Evolutionary conservation across 2,329 filamentous ascomycete genomes (phyloP), one percentile per base, ranked within the genome.

Genomic region (Graphilbum ipis-grandicollis): DNA sequence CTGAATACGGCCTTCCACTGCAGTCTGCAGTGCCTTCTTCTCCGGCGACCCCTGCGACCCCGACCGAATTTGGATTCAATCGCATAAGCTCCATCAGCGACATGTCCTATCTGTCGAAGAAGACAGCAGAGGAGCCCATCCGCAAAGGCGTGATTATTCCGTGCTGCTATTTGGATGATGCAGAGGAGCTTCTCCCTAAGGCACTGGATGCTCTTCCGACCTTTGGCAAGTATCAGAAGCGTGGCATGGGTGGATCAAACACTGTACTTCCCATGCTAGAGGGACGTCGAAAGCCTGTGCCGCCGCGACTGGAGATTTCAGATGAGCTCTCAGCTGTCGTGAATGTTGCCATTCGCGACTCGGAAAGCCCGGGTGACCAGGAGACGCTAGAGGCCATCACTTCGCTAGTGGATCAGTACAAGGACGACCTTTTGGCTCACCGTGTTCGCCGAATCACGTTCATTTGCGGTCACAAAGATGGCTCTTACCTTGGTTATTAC

Each of bases 81-180:
- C 76, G 86, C 48, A 79, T 96, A 51, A 76, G 81, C 62, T 96
- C 90, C 37, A 90, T 98, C 57, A 93, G 85, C 56, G 90, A 98
- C 53, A 83, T 98, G 79, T 83, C 84, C 14, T 93, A 93, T 56
- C 63, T 94, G 42, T 68, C 74, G 41, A 73, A 73, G 45, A 78
- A 79, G 53, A 70, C 73, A 37, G 71, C 79, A 31, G 66, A 75
- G 30, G 86, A 94, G 58, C 81, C 82, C 25, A 74, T 70, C 22
- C 75, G 90, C 50, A 92, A 90, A 65, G 90, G 90, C 71, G 84
- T 93, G 38, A 90, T 98, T 44, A 75, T 94, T 33, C 86, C 90
- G 23, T 85, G 92, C 50, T 79, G 78, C 50, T 98, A 93, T 59
- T 65, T 98, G 31, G 90, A 98, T 44, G 90, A 98, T 52, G 81